Evolutionary conservation across 2,329 filamentous ascomycete species (phyloP).

Genomic region (Fusarium sororula): DNA sequence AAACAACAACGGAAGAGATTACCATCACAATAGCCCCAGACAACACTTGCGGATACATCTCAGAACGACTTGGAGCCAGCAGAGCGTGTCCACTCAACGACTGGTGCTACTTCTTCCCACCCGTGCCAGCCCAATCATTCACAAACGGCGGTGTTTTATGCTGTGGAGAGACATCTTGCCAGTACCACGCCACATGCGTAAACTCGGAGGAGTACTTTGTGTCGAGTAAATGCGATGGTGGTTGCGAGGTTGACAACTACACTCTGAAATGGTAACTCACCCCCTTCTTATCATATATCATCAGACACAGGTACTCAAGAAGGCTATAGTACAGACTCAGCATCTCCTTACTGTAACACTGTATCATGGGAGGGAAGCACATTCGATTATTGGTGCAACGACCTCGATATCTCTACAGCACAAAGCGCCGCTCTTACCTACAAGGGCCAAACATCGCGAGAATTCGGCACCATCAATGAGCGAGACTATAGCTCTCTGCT

Average conservation of each 20-base stretch:
- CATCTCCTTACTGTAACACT: constrained; percentile 16
- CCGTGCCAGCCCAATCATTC: background rate
- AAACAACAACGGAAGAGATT: background rate
- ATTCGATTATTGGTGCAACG: constrained; percentile 18
- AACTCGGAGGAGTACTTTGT: constrained; percentile 20
- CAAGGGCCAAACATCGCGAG: background rate
- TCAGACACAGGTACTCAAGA: background rate
- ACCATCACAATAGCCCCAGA: constrained; percentile 1
- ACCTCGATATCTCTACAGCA: constrained; percentile 9
- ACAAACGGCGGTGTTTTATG: constrained; percentile 5
- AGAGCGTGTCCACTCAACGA: background rate
- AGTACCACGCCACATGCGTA: constrained; percentile 9
- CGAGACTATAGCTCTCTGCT: background rate
- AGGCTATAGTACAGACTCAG: background rate
- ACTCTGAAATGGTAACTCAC: constrained; percentile 15
- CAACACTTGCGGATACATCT: constrained; percentile 17
- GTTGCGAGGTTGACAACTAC: constrained; percentile 20
- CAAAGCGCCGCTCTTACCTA: constrained; percentile 21
- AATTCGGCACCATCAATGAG: constrained; percentile 2
- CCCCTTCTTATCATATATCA: background rate
- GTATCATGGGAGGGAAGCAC: constrained; percentile 6
- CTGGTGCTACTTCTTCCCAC: constrained; percentile 5
- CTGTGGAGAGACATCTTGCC: background rate
- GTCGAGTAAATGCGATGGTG: constrained; percentile 14
- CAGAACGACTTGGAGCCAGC: constrained; percentile 6